phyloP scores from a whole-genome alignment of 306 rosid species.

The Alnus rubra region DNA sequence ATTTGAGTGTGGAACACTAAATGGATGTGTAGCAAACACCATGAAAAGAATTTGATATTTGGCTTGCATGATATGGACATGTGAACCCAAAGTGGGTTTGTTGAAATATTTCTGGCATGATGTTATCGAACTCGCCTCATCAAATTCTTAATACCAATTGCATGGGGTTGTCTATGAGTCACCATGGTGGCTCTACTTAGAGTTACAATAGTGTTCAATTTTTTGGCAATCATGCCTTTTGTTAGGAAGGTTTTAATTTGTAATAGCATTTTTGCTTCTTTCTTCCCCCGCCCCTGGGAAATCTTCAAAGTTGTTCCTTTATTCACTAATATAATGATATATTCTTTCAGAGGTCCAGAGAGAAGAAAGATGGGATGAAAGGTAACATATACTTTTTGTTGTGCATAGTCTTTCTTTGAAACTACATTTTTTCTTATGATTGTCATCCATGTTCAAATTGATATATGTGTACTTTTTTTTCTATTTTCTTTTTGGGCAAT shows the following conservation, averaged over 20 bases:
- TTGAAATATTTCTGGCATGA: not conserved
- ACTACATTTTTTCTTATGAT: not conserved
- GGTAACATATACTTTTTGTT: conserved; percentile 25
- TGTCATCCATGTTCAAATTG: not conserved
- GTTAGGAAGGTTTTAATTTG: not conserved
- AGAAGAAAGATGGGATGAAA: conserved; percentile 42
- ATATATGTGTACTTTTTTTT: not conserved
- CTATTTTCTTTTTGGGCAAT: conserved; percentile 16
- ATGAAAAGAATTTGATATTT: not conserved
- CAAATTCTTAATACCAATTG: not conserved
- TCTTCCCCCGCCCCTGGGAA: not conserved
- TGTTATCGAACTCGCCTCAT: not conserved
- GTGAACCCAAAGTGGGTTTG: not conserved
- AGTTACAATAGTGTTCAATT: not conserved
- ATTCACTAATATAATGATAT: conserved; percentile 2
- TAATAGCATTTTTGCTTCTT: not conserved
- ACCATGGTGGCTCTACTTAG: not conserved
- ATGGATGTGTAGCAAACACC: not conserved
- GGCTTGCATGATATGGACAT: not conserved
- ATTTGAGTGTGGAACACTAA: not conserved
- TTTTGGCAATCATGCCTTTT: not conserved
- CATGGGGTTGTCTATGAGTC: not conserved
- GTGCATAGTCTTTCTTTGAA: conserved; percentile 2
- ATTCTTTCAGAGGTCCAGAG: conserved; percentile 42
- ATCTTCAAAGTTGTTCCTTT: not conserved